Conservation (phyloP, 106 monocot species). For the Iris macrosiphon region DNA sequence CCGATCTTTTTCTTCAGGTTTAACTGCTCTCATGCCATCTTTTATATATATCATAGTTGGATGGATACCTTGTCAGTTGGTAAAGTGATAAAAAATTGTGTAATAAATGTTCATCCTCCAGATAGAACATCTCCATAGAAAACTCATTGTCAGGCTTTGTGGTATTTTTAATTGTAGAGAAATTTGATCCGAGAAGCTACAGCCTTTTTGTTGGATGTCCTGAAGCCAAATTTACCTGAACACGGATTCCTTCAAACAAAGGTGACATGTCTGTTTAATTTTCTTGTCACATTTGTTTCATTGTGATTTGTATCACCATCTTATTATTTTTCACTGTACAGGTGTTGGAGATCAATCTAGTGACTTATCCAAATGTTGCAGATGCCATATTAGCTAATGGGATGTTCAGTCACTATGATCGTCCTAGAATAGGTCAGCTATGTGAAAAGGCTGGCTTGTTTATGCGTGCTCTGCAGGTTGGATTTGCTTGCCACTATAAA, state of each 20-base stretch:
- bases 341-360: constrained; percentile 98
- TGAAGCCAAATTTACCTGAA: constrained; percentile 96
- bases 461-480: constrained; percentile 92
- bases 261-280: constrained; percentile 19
- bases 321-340: constrained; percentile 11
- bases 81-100: too few species aligned
- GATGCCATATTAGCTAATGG: constrained; percentile 99
- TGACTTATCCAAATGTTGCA: constrained; percentile 98
- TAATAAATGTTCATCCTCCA: too few species aligned
- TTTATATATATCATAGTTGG: not conserved
- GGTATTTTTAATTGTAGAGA: constrained; percentile 47
- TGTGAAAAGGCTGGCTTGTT: constrained; percentile 98
- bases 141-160: too few species aligned
- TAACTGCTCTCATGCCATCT: not conserved
- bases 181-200: constrained; percentile 97
- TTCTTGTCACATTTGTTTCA: not conserved
- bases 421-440: constrained; percentile 92
- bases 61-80: too few species aligned
- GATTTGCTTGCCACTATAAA: not conserved
- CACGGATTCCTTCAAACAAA: constrained; percentile 98
- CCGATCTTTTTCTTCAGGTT: constrained; percentile 98
- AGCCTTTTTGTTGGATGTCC: constrained; percentile 94
- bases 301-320: not conserved
- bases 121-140: too few species aligned
- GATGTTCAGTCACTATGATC: constrained; percentile 98